Evolutionary conservation across 2,329 filamentous ascomycete species (phyloP), one percentile per base, ranked within the genome.

Genomic region (Chrysosporium keratinophilum): DNA sequence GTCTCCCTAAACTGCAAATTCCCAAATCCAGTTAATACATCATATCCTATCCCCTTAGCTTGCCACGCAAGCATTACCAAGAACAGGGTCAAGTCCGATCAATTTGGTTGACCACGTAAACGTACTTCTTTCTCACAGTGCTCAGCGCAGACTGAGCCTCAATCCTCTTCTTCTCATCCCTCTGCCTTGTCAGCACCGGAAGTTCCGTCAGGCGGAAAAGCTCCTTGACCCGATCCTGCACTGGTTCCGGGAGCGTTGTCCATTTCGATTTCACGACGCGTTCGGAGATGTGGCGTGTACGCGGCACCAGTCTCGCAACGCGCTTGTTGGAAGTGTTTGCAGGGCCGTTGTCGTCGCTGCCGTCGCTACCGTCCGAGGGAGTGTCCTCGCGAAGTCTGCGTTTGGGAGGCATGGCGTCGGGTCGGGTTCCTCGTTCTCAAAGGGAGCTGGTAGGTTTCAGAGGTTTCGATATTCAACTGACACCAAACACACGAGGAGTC

Each of bases 261-360:
- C 72, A 74, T 67, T 73, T 74, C 39, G 69, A 66, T 49, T 71
- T 71, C 60, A 74, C 72, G 7, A 69, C 71, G 45, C 65, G 63
- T 56, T 73, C 68, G 7, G 71, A 65, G 34, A 74, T 63, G 49
- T 70, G 69, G 51, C 69, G 70, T 42, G 72, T 62, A 19, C 66
- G 67, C 9, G 70, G 67, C 57, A 71, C 67, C 34, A 74, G 60
- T 46, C 68, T 69, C 12, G 70, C 67, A 45, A 67, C 28, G n/a
- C 47, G 46, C 37, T 57, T 55, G 14, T 48, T 48, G n/a, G 33
- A 35, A 49, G 35, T 55, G n/a, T 31, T 28, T 14, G 43, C 42
- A 45, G 37, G 34, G n/a, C 42, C 48, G 31, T 54, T 37, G n/a
- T 28, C n/a, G 28, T 44, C 43, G 12, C 23, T 20, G 14, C 42